phyloP scores from a whole-genome alignment of 441 rosid genomes.

The Monsonia emarginata region DNA sequence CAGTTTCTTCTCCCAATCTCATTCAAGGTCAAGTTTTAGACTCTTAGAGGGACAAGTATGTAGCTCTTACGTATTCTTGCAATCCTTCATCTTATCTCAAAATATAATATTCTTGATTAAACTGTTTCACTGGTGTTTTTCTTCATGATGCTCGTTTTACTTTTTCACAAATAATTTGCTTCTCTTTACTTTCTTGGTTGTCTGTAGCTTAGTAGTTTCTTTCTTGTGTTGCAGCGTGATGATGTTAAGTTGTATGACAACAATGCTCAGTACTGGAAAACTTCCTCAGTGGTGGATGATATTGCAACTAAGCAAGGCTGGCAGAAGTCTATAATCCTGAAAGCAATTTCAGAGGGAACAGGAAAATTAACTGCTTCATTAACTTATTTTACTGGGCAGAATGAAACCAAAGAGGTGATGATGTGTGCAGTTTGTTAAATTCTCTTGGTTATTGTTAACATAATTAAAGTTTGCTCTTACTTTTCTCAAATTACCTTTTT shows the following conservation, averaged over 20 bases:
- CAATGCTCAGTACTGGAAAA: constrained; percentile 47
- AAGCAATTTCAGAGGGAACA: constrained; percentile 54
- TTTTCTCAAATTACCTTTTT: not conserved
- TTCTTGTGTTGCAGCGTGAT: constrained; percentile 53
- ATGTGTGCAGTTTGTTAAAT: not conserved
- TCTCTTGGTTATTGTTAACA: not conserved
- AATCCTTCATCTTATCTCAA: not conserved
- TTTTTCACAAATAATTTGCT: not conserved
- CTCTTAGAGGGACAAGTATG: not conserved
- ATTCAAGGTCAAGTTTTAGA: not conserved
- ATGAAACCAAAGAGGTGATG: constrained; percentile 52
- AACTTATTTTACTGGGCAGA: constrained; percentile 45
- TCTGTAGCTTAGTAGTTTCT: constrained; percentile 22
- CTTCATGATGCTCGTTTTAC: constrained; percentile 4
- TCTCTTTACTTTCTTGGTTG: constrained; percentile 22
- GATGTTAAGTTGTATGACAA: constrained; percentile 55
- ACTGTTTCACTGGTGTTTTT: not conserved
- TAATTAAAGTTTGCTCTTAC: not conserved
- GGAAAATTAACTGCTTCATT: constrained; percentile 71
- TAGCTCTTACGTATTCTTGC: not conserved
- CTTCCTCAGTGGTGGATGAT: constrained; percentile 36
- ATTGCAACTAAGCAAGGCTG: constrained; percentile 38
- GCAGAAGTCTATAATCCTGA: constrained; percentile 49
- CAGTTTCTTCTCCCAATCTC: not conserved
- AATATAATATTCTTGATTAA: not conserved